Conservation (phyloP, 108 stramenopile genomes). For the Conticribra weissflogii region DNA sequence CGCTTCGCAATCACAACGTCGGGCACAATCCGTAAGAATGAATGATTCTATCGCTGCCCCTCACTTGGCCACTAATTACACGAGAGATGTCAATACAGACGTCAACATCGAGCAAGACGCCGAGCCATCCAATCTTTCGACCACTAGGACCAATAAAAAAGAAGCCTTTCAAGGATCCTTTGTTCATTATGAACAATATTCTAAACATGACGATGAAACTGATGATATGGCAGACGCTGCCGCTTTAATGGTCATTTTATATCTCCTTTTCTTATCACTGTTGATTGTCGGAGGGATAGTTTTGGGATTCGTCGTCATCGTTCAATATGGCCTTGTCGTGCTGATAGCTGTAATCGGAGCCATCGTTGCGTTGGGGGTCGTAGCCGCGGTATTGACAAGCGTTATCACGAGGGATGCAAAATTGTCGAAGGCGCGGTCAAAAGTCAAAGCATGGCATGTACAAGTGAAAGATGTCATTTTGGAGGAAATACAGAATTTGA, state of each 20-base stretch:
- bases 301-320: constrained; percentile 13
- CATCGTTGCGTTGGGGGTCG: constrained; percentile 6
- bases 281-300: constrained; percentile 14
- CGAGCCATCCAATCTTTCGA: too few relatives aligned
- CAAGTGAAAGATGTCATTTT: constrained; percentile 28
- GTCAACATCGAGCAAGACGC: too few relatives aligned
- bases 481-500: constrained; percentile 32
- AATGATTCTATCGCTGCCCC: too few relatives aligned
- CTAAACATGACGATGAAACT: too few relatives aligned
- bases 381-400: constrained; percentile 14
- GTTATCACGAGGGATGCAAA: constrained; percentile 20
- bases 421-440: constrained; percentile 19
- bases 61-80: too few relatives aligned
- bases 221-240: constrained; percentile 20
- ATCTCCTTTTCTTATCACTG: constrained; percentile 26
- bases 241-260: constrained; percentile 27
- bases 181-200: too few relatives aligned
- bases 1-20: too few relatives aligned
- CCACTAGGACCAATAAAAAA: too few relatives aligned
- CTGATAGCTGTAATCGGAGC: constrained; percentile 17
- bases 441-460: constrained; percentile 28
- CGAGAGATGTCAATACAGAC: too few relatives aligned
- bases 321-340: constrained; percentile 30
- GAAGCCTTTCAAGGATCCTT: too few relatives aligned
- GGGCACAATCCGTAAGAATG: too few relatives aligned